These are phyloP conservation scores for Mayamaea pseudoterrestris DNA, from an alignment of 108 stramenopile species.

Conservation along the genomic window DNA sequence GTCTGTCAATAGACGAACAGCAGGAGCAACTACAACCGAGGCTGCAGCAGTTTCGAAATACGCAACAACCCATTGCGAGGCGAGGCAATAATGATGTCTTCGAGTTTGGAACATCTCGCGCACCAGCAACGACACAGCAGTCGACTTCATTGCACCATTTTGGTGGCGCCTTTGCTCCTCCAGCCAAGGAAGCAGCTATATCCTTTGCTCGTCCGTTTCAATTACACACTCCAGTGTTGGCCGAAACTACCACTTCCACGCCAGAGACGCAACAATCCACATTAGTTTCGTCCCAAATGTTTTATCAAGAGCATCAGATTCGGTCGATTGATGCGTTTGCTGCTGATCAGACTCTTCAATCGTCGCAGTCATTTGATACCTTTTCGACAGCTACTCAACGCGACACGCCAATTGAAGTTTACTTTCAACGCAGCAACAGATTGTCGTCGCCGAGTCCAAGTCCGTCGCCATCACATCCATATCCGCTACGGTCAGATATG, in stretches of 20 bases:
- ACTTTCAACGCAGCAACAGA: too few relatives aligned
- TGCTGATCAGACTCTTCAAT: neutral
- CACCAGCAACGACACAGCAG: neutral
- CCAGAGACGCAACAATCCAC: neutral
- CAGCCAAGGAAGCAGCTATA: constrained; percentile 14
- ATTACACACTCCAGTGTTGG: neutral
- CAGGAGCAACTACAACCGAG: neutral
- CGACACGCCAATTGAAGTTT: too few relatives aligned
- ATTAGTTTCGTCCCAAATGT: neutral
- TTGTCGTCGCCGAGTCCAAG: neutral
- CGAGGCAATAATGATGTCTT: constrained; percentile 8
- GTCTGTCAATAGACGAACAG: too few relatives aligned
- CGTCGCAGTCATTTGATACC: neutral
- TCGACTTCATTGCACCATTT: constrained; percentile 19
- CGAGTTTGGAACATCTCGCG: constrained; percentile 8
- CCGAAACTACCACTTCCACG: neutral
- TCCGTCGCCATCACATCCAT: neutral
- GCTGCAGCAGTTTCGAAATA: constrained; percentile 8
- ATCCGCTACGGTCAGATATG: constrained; percentile 5
- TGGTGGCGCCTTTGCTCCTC: constrained; percentile 38
- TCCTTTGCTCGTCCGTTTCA: constrained; percentile 1
- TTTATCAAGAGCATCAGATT: neutral
- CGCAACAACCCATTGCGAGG: constrained; percentile 25
- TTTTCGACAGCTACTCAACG: constrained; percentile 1
- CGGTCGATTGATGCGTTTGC: neutral